phyloP scores from a whole-genome alignment of 345 rosid species.

The Ceriops tagal region DNA sequence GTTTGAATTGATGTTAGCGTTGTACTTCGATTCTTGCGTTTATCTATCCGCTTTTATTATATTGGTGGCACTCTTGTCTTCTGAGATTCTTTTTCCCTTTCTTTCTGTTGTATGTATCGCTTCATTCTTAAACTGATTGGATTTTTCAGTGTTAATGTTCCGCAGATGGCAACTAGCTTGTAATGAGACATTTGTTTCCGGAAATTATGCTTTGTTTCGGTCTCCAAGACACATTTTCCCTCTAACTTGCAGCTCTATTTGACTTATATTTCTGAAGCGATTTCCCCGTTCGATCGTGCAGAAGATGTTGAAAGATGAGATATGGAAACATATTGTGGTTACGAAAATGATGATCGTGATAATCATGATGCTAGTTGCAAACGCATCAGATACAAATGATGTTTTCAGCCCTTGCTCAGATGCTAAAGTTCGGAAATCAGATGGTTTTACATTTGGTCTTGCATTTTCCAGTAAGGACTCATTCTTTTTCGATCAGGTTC shows the following conservation, averaged over 20 bases:
- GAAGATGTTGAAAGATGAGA: slow-evolving; percentile 16
- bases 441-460: slow-evolving; percentile 76
- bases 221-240: too few species aligned
- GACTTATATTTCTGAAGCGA: background rate
- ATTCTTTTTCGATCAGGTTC: slow-evolving; percentile 55
- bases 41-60: background rate
- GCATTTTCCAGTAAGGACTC: slow-evolving; percentile 62
- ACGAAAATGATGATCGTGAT: background rate
- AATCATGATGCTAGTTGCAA: slow-evolving; percentile 21
- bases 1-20: background rate
- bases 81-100: background rate
- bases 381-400: slow-evolving; percentile 49
- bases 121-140: background rate
- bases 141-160: background rate
- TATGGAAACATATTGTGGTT: slow-evolving; percentile 5
- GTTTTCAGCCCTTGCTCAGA: slow-evolving; percentile 70
- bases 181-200: background rate
- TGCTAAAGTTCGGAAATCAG: slow-evolving; percentile 51
- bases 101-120: background rate
- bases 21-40: background rate
- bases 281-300: slow-evolving; percentile 1
- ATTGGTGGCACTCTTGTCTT: background rate
- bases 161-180: too few species aligned
- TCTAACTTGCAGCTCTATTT: too few species aligned
- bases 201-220: background rate